phyloP scores from a whole-genome alignment of 116 monocot genomes.

The Posidonia oceanica region DNA sequence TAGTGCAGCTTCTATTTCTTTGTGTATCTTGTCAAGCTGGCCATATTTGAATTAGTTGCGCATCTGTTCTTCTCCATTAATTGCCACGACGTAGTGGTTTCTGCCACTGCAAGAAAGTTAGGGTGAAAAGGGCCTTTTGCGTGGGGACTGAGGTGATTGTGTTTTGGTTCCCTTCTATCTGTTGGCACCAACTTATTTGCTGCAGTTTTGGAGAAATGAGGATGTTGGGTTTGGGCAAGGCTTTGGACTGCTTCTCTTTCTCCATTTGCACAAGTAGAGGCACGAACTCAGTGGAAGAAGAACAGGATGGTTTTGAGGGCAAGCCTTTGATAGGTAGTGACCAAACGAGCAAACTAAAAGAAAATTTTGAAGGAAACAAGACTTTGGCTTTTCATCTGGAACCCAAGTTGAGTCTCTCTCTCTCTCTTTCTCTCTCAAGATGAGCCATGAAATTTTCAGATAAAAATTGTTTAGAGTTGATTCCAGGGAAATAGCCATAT shows the following conservation, averaged over 20 bases:
- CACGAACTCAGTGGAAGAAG: conserved; percentile 22
- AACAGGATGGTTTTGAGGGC: conserved; percentile 39
- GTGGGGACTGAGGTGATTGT: too few relatives aligned
- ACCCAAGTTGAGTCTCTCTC: conserved; percentile 23
- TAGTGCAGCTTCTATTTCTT: background rate
- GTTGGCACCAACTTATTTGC: background rate
- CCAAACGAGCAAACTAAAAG: conserved; percentile 32
- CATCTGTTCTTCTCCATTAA: too few relatives aligned
- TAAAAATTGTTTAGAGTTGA: background rate
- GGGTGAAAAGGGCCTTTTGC: too few relatives aligned
- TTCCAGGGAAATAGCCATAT: background rate
- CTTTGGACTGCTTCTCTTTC: conserved; percentile 62
- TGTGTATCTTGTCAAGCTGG: too few relatives aligned
- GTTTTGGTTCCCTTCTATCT: background rate
- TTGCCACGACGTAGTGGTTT: too few relatives aligned
- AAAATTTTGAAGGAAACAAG: conserved; percentile 32
- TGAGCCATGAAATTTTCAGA: background rate
- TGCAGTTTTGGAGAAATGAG: conserved; percentile 22
- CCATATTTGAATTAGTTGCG: too few relatives aligned
- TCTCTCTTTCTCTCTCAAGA: background rate
- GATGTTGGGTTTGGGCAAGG: conserved; percentile 36
- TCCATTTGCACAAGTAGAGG: conserved; percentile 31
- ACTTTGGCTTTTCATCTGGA: conserved; percentile 62
- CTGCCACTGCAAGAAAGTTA: too few relatives aligned
- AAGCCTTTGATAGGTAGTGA: conserved; percentile 39